These are phyloP conservation scores for Candida taoyuanica DNA, from an alignment of 805 yeast genomes.

Conservation along the genomic window DNA sequence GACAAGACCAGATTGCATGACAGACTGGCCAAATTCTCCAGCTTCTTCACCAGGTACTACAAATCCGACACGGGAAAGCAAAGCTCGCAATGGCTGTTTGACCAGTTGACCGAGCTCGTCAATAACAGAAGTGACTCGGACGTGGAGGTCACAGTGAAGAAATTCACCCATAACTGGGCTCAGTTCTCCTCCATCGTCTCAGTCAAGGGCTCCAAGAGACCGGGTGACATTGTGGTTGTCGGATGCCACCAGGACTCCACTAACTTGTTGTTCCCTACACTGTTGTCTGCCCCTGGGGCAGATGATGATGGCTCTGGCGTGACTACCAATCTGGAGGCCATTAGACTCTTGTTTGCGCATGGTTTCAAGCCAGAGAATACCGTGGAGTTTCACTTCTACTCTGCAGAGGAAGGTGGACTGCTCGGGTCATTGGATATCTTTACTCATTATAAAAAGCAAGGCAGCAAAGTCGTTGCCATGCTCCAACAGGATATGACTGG, in stretches of 20 bases:
- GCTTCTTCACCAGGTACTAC: constrained; percentile 74
- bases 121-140: constrained; percentile 19
- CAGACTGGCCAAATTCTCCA: constrained; percentile 57
- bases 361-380: constrained; percentile 60
- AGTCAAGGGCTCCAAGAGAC: constrained; percentile 44
- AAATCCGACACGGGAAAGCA: constrained; percentile 65
- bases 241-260: constrained; percentile 91
- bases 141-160: constrained; percentile 36
- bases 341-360: constrained; percentile 50
- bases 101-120: constrained; percentile 35
- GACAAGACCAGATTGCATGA: constrained; percentile 43
- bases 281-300: constrained; percentile 84
- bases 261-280: constrained; percentile 64
- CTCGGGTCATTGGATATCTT: constrained; percentile 83
- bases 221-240: constrained; percentile 54
- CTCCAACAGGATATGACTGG: constrained; percentile 83
- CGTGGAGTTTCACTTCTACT: constrained; percentile 88
- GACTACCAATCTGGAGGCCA: constrained; percentile 69
- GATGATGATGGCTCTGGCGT: constrained; percentile 94
- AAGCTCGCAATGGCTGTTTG: constrained; percentile 66
- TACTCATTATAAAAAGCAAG: constrained; percentile 42
- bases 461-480: constrained; percentile 66
- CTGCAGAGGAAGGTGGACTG: constrained; percentile 93
- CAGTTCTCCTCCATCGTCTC: constrained; percentile 73
- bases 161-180: constrained; percentile 68